Base-by-base conservation (phyloP, 148 eudicot genomes). In the Cornus suecica region DNA sequence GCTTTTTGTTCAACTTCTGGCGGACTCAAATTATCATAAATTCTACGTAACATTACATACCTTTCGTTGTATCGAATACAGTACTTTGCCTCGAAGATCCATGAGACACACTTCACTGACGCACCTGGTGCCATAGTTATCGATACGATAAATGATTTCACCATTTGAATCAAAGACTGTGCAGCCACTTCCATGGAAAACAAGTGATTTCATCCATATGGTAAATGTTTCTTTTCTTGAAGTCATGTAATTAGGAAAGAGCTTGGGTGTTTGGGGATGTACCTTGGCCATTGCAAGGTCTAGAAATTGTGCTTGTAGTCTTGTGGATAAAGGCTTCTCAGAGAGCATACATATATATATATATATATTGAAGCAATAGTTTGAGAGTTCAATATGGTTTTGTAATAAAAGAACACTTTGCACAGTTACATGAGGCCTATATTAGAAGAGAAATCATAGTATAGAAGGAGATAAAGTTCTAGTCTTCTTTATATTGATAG, bases 201-300 rank as follows among this genome's bases (percentile, higher is more conserved):
- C 85, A 0, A 92, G 88, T 2, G 97, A 94, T 60, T 90, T 94
- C 94, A 92, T 87, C 98, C 98, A 94, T 26, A 94, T 70, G 0
- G 98, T 94, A 67, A 80, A 92, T 18, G 74, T 85, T 71, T 87
- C 86, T 68, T 78, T 82, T 28, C 56, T 73, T 2, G 63, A 69
- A 18, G 77, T 63, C 42, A 56, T 56, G 41, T 75, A 79, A n/a
- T n/a, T n/a, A 20, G 48, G 10, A 16, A 79, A 48, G 31, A 80
- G 31, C 63, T 77, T 6, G 20, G 76, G 66, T 20, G 81, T 71
- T 26, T 72, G 77, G 77, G 88, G 94, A 82, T 82, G 75, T 48
- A 90, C 77, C 68, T 88, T 88, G 14, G 88, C 69, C 85, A 85
- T n/a, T 58, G 62, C 22, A 5, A 6, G 24, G 62, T 20, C 8